phyloP scores from a whole-genome alignment of 2,329 filamentous ascomycete genomes.

The Exophiala spinifera region DNA sequence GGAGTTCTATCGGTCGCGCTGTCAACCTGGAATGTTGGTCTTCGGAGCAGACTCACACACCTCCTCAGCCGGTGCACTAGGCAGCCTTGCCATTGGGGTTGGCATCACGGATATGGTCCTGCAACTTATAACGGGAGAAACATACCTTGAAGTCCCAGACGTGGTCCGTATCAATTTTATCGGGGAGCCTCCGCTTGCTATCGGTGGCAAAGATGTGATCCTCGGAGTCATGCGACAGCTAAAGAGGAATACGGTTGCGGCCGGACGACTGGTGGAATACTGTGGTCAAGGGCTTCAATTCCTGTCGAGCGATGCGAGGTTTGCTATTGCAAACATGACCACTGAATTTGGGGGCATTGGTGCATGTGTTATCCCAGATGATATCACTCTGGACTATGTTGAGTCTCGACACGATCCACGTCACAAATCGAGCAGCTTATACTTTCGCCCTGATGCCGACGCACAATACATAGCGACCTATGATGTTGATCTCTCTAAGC shows the following conservation, averaged over 20 bases:
- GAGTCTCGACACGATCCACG: conserved; percentile 32
- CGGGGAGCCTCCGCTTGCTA: conserved; percentile 35
- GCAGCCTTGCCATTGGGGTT: conserved; percentile 44
- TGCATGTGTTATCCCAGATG: conserved; percentile 40
- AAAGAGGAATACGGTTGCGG: conserved; percentile 47
- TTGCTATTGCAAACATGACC: conserved; percentile 50
- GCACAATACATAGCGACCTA: conserved; percentile 39
- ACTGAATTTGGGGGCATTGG: conserved; percentile 48
- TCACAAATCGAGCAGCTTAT: conserved; percentile 36
- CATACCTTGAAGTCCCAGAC: conserved; percentile 48
- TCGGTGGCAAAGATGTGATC: conserved; percentile 49
- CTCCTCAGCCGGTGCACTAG: conserved; percentile 44
- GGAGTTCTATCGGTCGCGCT: conserved; percentile 45
- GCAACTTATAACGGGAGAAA: conserved; percentile 47
- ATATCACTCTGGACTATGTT: conserved; percentile 37
- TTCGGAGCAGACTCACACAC: conserved; percentile 50
- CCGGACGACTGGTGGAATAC: conserved; percentile 47
- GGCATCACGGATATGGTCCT: conserved; percentile 47
- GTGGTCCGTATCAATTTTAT: conserved; percentile 42
- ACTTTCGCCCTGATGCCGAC: conserved; percentile 41
- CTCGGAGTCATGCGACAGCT: conserved; percentile 44
- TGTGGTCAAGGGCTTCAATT: conserved; percentile 40
- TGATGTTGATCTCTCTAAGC: conserved; percentile 40
- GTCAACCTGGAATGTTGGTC: conserved; percentile 45
- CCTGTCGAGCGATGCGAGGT: conserved; percentile 45